phyloP scores from a whole-genome alignment of 2,329 filamentous ascomycete genomes.

The Pestalotiopsis sp. region DNA sequence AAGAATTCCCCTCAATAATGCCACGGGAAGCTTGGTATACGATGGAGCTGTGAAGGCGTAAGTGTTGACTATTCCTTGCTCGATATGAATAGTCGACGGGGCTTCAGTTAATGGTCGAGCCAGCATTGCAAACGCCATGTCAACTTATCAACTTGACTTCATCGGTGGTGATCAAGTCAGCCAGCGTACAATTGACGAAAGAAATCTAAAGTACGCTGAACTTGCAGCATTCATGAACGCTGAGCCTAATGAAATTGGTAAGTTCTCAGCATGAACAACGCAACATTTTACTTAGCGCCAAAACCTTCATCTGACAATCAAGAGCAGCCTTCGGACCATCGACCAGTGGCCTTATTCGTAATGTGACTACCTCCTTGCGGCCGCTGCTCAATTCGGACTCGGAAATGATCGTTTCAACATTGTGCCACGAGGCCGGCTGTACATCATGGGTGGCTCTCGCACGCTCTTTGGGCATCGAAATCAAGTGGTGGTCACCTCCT shows the following conservation, averaged over 20 bases:
- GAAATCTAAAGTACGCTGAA: conserved; percentile 1
- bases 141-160: conserved; percentile 10
- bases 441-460: conserved; percentile 74
- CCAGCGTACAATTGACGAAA: neutral
- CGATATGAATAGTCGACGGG: neutral
- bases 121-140: conserved; percentile 9
- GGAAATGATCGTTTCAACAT: conserved; percentile 70
- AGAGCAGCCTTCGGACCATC: conserved; percentile 66
- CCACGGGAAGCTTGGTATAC: conserved; percentile 8
- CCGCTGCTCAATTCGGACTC: conserved; percentile 54
- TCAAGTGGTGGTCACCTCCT: conserved; percentile 72
- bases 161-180: neutral
- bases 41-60: conserved; percentile 5
- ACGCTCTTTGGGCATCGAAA: conserved; percentile 55
- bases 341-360: conserved; percentile 77
- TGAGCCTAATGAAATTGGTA: conserved; percentile 3
- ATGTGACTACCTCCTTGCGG: conserved; percentile 60
- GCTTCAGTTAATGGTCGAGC: neutral
- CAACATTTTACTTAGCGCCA: neutral
- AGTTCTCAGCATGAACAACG: neutral
- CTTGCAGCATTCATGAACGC: conserved; percentile 1
- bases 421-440: conserved; percentile 81
- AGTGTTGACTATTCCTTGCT: neutral
- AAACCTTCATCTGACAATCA: neutral
- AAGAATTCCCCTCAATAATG: conserved; percentile 7